A percentile compares a stretch with the other conserved stretches of the same genome.
Evolutionary conservation across 108 stramenopile species (phyloP).

Genomic region (Nitzschia inconspicua): DNA sequence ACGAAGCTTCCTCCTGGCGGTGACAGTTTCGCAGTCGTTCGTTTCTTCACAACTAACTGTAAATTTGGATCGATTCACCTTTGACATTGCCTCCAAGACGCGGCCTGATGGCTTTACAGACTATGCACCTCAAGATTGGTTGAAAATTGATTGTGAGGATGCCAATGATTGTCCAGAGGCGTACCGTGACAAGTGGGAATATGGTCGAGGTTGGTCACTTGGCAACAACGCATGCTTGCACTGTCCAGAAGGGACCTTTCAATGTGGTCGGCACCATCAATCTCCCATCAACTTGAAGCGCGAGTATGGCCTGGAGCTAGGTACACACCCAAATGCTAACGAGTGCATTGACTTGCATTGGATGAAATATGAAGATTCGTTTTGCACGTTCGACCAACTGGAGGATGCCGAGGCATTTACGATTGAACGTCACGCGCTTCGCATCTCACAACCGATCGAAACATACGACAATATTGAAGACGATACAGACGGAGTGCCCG

Average conservation of each 20-base stretch:
- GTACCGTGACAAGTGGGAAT: not conserved
- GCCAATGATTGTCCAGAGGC: too few species aligned
- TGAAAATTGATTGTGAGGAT: not conserved
- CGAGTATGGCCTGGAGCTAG: conserved; percentile 12
- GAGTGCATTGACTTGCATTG: conserved; percentile 29
- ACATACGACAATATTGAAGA: conserved; percentile 1
- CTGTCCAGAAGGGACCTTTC: not conserved
- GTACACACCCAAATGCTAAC: conserved; percentile 2
- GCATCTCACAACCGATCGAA: conserved; percentile 24
- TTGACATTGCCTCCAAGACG: too few species aligned
- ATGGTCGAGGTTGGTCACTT: not conserved
- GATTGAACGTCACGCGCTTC: conserved; percentile 43
- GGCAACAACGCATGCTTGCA: not conserved
- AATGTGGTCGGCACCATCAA: not conserved
- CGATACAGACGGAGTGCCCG: conserved; percentile 3
- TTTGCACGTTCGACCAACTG: conserved; percentile 31
- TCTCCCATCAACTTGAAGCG: not conserved
- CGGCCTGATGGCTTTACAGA: not conserved
- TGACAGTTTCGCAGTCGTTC: too few species aligned
- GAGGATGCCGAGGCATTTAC: conserved; percentile 13
- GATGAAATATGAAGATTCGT: conserved; percentile 35
- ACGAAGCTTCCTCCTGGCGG: too few species aligned
- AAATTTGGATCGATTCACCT: too few species aligned
- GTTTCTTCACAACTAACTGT: too few species aligned
- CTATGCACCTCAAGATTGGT: not conserved